These are phyloP conservation scores for Boletellus sp. DNA, from an alignment of 768 basidiomycete genomes.

Conservation along the genomic window DNA sequence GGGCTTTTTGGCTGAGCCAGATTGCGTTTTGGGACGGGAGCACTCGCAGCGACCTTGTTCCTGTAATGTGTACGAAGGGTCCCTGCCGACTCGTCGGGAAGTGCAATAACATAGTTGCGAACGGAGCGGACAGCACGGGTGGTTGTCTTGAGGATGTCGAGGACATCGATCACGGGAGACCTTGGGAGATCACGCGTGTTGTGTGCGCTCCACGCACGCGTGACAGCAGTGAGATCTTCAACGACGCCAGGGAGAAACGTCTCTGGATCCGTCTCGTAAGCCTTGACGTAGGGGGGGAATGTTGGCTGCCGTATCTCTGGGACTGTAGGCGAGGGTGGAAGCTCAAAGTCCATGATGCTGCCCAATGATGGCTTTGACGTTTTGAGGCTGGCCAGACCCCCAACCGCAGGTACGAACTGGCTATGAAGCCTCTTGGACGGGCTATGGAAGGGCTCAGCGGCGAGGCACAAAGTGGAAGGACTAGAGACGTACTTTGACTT, in stretches of 20 bases:
- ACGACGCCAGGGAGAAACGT: constrained; percentile 73
- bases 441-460: constrained; percentile 25
- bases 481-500: constrained; percentile 60
- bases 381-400: constrained; percentile 48
- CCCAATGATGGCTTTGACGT: constrained; percentile 37
- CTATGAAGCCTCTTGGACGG: constrained; percentile 48
- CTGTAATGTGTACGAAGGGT: constrained; percentile 58
- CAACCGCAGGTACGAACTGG: constrained; percentile 75
- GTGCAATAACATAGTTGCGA: constrained; percentile 76
- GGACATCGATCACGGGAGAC: constrained; percentile 49
- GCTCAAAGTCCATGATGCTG: constrained; percentile 48
- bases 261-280: constrained; percentile 72
- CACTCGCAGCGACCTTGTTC: constrained; percentile 40
- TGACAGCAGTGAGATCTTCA: constrained; percentile 64
- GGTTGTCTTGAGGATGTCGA: constrained; percentile 71
- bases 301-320: constrained; percentile 44
- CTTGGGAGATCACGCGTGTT: constrained; percentile 2
- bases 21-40: constrained; percentile 34
- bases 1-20: constrained; percentile 32
- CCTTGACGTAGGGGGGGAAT: constrained; percentile 56
- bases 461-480: not conserved
- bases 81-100: constrained; percentile 70
- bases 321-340: constrained; percentile 66
- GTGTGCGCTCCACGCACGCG: constrained; percentile 59
- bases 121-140: constrained; percentile 79